These are phyloP conservation scores for Eucalyptus leucophloia DNA, from an alignment of 345 rosid genomes.

Conservation along the genomic window DNA sequence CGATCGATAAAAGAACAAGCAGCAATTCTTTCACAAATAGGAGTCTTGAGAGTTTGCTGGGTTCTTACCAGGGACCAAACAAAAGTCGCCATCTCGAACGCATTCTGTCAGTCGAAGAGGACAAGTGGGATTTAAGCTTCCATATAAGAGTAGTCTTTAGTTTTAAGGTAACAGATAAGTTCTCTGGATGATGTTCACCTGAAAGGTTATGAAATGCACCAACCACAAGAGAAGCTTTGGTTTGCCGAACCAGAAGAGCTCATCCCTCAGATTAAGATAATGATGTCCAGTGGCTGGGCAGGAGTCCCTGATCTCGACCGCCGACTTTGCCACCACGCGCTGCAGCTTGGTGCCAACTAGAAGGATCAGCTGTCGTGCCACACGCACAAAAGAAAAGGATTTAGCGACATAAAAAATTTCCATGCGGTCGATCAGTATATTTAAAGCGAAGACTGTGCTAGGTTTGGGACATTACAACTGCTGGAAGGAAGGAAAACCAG, in stretches of 20 bases:
- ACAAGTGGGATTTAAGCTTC: not conserved
- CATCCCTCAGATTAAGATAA: constrained; percentile 39
- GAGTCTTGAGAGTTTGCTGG: not conserved
- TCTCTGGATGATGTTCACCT: constrained; percentile 11
- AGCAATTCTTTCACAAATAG: not conserved
- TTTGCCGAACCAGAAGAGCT: constrained; percentile 55
- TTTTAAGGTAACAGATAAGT: not conserved
- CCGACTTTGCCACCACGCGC: constrained; percentile 48
- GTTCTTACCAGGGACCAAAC: constrained; percentile 54
- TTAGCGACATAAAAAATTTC: not conserved
- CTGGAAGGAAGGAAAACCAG: constrained; percentile 58
- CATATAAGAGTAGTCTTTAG: not conserved
- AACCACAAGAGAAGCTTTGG: constrained; percentile 35
- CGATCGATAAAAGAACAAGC: not conserved
- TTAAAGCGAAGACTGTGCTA: not conserved
- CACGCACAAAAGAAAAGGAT: not conserved
- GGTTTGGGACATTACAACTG: constrained; percentile 27
- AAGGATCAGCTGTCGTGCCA: constrained; percentile 22
- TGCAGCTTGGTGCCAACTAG: constrained; percentile 54
- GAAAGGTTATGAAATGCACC: constrained; percentile 52
- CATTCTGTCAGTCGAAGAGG: constrained; percentile 25
- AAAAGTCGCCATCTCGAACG: constrained; percentile 62
- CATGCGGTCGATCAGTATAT: not conserved
- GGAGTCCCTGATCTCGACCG: constrained; percentile 31
- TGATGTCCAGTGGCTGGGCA: constrained; percentile 6